Percentiles rank a stretch among this genome's conserved stretches.
These are phyloP conservation scores for Nicotiana rustica DNA, from an alignment of 305 asterid species.

Conservation along the genomic window DNA sequence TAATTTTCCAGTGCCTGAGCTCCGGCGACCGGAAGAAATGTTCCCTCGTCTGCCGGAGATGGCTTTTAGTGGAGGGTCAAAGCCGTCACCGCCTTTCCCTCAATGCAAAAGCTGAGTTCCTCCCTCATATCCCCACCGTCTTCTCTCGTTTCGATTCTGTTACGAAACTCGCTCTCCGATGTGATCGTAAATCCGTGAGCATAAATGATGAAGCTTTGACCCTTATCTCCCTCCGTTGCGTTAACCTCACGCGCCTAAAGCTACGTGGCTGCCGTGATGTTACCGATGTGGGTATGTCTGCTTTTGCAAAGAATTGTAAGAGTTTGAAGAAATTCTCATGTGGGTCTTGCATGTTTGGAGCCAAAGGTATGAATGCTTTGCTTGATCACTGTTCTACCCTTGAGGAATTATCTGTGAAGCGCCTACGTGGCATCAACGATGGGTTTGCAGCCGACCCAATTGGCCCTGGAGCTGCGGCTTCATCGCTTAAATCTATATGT, in stretches of 20 bases:
- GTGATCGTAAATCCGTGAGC: conserved; percentile 61
- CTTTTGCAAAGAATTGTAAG: conserved; percentile 61
- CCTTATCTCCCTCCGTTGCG: conserved; percentile 53
- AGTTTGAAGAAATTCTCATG: conserved; percentile 62
- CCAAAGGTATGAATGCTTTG: conserved; percentile 70
- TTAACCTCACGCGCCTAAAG: conserved; percentile 61
- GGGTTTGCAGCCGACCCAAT: conserved; percentile 58
- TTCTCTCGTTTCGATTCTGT: conserved; percentile 62
- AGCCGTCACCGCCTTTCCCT: conserved; percentile 66
- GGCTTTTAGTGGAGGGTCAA: conserved; percentile 71
- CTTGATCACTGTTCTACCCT: conserved; percentile 54
- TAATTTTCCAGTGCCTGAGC: conserved; percentile 62
- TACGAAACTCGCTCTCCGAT: conserved; percentile 63
- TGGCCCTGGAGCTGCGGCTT: conserved; percentile 56
- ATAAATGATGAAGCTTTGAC: conserved; percentile 58
- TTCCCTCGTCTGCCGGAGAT: conserved; percentile 66
- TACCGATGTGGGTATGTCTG: conserved; percentile 64
- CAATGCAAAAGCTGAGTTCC: conserved; percentile 50
- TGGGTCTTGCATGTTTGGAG: conserved; percentile 67
- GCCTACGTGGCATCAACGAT: conserved; percentile 61
- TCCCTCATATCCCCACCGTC: conserved; percentile 47
- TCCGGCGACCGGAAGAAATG: conserved; percentile 61
- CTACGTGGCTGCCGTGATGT: conserved; percentile 72
- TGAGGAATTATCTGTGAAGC: conserved; percentile 65
- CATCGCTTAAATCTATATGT: conserved; percentile 56